Conservation (phyloP, 148 eudicot species). For the Vaccinium myrtillus region DNA sequence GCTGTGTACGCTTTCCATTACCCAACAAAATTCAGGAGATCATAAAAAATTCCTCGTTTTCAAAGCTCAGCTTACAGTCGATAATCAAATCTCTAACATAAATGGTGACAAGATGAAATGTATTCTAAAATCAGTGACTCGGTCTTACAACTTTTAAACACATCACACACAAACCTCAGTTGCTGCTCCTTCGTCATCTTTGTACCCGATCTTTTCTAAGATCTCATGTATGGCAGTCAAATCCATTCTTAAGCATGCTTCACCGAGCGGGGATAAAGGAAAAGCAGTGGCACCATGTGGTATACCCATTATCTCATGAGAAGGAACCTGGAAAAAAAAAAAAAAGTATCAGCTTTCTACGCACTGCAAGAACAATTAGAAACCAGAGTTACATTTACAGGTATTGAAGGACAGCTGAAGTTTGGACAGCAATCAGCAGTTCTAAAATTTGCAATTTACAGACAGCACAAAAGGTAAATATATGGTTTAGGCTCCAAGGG, state of each 20-base stretch:
- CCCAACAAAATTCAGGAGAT: not conserved
- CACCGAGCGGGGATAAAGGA: slow-evolving; percentile 73
- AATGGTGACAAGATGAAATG: not conserved
- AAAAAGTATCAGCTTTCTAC: not conserved
- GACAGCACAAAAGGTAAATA: not conserved
- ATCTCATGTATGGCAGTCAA: slow-evolving; percentile 89
- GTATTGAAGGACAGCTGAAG: not conserved
- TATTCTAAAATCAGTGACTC: not conserved
- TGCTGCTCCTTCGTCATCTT: slow-evolving; percentile 97
- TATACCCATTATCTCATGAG: slow-evolving; percentile 81
- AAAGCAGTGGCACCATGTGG: slow-evolving; percentile 55
- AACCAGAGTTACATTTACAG: not conserved
- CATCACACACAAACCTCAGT: slow-evolving; percentile 72
- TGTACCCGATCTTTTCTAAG: slow-evolving; percentile 72
- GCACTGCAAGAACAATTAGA: not conserved
- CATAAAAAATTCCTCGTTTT: not conserved
- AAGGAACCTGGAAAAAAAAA: slow-evolving; percentile 62
- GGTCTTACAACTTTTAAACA: not conserved
- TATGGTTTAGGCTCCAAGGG: not conserved
- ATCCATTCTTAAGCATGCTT: slow-evolving; percentile 84
- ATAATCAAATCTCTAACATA: not conserved
- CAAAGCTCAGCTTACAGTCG: not conserved
- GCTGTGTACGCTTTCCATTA: not conserved
- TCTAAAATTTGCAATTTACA: not conserved
- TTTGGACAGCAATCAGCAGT: not conserved